Percentiles rank a stretch among this genome's conserved stretches.
Conservation (phyloP, 768 basidiomycete species). For the Fistulinella prunicolor region DNA sequence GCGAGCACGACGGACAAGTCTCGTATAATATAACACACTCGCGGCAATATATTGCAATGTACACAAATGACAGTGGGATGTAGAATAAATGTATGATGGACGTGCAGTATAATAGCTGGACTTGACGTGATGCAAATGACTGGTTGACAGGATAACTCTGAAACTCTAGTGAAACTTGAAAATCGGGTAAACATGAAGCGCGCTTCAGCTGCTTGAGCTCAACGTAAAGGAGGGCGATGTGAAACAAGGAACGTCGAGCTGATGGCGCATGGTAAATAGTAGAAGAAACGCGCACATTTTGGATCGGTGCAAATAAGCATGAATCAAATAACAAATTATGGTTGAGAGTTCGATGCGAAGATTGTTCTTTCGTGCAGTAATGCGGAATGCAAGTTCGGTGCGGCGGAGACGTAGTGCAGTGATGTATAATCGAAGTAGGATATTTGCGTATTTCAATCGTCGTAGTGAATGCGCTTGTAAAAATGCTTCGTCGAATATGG, state of each 20-base stretch:
- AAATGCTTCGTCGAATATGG: conserved; percentile 27
- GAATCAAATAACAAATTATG: conserved; percentile 30
- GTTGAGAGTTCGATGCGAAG: conserved; percentile 33
- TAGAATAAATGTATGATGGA: conserved; percentile 26
- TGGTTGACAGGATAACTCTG: conserved; percentile 21
- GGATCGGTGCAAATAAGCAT: conserved; percentile 36
- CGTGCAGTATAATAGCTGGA: conserved; percentile 20
- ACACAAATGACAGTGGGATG: conserved; percentile 29
- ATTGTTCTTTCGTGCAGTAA: conserved; percentile 27
- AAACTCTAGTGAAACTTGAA: conserved; percentile 25
- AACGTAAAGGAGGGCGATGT: conserved; percentile 14
- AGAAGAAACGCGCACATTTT: conserved; percentile 26
- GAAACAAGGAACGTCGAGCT: conserved; percentile 22
- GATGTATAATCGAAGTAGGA: conserved; percentile 20
- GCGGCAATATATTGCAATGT: conserved; percentile 26
- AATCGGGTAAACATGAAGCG: conserved; percentile 27
- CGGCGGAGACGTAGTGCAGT: conserved; percentile 14
- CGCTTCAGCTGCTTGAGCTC: conserved; percentile 28
- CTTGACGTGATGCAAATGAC: conserved; percentile 27
- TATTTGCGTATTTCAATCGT: conserved; percentile 27
- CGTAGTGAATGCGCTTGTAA: conserved; percentile 21
- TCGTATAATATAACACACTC: conserved; percentile 16
- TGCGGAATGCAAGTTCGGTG: conserved; percentile 21
- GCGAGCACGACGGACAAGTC: background rate
- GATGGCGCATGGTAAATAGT: conserved; percentile 30